phyloP scores from a whole-genome alignment of 768 basidiomycete genomes.

The Boletus pseudo-olivaceus region DNA sequence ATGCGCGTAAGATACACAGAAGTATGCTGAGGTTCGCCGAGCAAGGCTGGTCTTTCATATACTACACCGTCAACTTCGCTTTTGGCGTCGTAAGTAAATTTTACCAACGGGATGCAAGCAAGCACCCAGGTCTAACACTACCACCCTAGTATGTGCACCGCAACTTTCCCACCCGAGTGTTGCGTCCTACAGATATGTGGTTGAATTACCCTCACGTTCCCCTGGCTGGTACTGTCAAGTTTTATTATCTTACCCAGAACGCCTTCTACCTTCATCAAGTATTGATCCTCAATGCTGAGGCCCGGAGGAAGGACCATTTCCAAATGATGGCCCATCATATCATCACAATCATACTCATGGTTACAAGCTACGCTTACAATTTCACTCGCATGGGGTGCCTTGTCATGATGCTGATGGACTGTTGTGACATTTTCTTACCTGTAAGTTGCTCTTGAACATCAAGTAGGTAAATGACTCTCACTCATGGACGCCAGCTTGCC shows the following conservation, averaged over 20 bases:
- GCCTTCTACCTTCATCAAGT: slow-evolving; percentile 93
- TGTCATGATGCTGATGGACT: slow-evolving; percentile 92
- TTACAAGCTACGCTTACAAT: slow-evolving; percentile 74
- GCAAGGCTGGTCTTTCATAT: slow-evolving; percentile 88
- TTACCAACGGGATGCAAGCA: slow-evolving; percentile 6
- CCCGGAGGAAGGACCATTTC: slow-evolving; percentile 83
- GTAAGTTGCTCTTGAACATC: slow-evolving; percentile 44
- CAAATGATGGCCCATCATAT: slow-evolving; percentile 98
- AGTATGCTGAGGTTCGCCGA: slow-evolving; percentile 88
- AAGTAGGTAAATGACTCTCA: neutral
- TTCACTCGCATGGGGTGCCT: slow-evolving; percentile 87
- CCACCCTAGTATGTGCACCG: slow-evolving; percentile 70
- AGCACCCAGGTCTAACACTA: slow-evolving; percentile 4
- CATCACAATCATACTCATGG: slow-evolving; percentile 79
- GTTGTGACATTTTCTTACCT: slow-evolving; percentile 87
- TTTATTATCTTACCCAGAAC: slow-evolving; percentile 83
- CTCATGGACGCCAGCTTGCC: slow-evolving; percentile 55
- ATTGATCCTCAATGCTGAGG: slow-evolving; percentile 90
- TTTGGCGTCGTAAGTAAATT: slow-evolving; percentile 75
- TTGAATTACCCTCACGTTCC: slow-evolving; percentile 77
- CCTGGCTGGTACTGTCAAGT: slow-evolving; percentile 77
- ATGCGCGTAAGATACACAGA: slow-evolving; percentile 60
- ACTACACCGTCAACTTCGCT: slow-evolving; percentile 71
- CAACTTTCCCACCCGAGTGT: slow-evolving; percentile 61
- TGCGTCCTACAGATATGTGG: slow-evolving; percentile 72